phyloP scores from a whole-genome alignment of 1,284 basidiomycete species.

The Ceratobasidium sp. region DNA sequence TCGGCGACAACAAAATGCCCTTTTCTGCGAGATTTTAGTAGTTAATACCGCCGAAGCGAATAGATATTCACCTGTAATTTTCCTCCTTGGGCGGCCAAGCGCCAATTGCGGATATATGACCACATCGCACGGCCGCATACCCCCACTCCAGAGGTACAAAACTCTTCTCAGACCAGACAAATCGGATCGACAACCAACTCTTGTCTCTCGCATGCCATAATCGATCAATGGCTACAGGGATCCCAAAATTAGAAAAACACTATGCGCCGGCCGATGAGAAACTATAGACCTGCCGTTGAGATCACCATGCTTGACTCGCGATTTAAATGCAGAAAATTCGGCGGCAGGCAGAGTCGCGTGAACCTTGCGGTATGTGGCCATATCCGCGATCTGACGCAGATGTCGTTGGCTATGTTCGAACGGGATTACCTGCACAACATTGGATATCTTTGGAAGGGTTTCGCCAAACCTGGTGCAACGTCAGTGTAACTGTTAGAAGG shows the following conservation, averaged over 20 bases:
- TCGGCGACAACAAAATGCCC: conserved; percentile 85
- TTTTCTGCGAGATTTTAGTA: conserved; percentile 60
- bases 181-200: conserved; percentile 80
- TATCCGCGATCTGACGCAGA: conserved; percentile 77
- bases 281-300: conserved; percentile 60
- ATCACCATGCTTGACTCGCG: conserved; percentile 77
- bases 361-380: conserved; percentile 78
- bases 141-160: conserved; percentile 82
- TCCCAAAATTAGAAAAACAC: conserved; percentile 21
- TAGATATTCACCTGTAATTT: conserved; percentile 75
- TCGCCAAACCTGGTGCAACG: conserved; percentile 73
- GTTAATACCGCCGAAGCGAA: background rate
- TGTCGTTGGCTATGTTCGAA: conserved; percentile 77
- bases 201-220: conserved; percentile 79
- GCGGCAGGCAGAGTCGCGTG: conserved; percentile 79
- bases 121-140: conserved; percentile 81
- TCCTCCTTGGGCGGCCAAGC: conserved; percentile 85
- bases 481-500: background rate
- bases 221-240: conserved; percentile 64
- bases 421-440: conserved; percentile 68
- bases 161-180: conserved; percentile 84
- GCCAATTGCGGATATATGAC: conserved; percentile 76
- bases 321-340: conserved; percentile 74
- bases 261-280: background rate
- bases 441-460: conserved; percentile 75